phyloP scores from a whole-genome alignment of 306 rosid genomes.

The Herpetospermum pedunculosum region DNA sequence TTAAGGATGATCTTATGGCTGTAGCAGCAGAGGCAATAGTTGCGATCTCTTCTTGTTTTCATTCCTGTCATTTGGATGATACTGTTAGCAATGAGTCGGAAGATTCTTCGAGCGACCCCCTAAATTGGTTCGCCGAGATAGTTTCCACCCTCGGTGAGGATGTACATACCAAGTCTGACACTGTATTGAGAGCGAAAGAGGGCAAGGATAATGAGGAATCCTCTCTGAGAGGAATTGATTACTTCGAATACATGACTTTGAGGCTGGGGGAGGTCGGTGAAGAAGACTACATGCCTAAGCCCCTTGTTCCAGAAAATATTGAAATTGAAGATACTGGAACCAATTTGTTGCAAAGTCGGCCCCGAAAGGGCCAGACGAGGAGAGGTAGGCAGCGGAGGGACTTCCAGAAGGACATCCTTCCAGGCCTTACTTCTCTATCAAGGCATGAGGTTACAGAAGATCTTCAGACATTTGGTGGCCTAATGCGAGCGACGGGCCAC shows the following conservation, averaged over 20 bases:
- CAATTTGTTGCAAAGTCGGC: slow-evolving; percentile 33
- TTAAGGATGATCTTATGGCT: slow-evolving; percentile 40
- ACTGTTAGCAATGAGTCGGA: slow-evolving; percentile 17
- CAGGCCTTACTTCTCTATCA: slow-evolving; percentile 72
- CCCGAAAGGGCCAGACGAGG: slow-evolving; percentile 73
- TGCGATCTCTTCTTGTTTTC: slow-evolving; percentile 39
- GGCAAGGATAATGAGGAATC: slow-evolving; percentile 17
- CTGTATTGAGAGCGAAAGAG: slow-evolving; percentile 18
- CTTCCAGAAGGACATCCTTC: slow-evolving; percentile 96
- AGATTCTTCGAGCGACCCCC: slow-evolving; percentile 29
- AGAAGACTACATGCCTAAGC: slow-evolving; percentile 91
- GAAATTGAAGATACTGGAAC: slow-evolving; percentile 56
- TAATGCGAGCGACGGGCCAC: slow-evolving; percentile 83
- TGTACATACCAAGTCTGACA: slow-evolving; percentile 21
- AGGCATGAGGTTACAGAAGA: slow-evolving; percentile 98
- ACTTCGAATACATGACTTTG: slow-evolving; percentile 76
- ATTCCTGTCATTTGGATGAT: slow-evolving; percentile 8
- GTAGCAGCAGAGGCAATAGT: slow-evolving; percentile 79
- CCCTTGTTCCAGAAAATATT: slow-evolving; percentile 65
- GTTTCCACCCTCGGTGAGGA: slow-evolving; percentile 39
- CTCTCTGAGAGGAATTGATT: slow-evolving; percentile 40
- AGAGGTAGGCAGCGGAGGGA: slow-evolving; percentile 94
- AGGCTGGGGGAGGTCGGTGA: slow-evolving; percentile 45
- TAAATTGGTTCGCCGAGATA: slow-evolving; percentile 71
- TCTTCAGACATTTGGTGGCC: slow-evolving; percentile 89